Evolutionary conservation across 108 stramenopile genomes (phyloP).

Genomic region (Nitzschia sp.): DNA sequence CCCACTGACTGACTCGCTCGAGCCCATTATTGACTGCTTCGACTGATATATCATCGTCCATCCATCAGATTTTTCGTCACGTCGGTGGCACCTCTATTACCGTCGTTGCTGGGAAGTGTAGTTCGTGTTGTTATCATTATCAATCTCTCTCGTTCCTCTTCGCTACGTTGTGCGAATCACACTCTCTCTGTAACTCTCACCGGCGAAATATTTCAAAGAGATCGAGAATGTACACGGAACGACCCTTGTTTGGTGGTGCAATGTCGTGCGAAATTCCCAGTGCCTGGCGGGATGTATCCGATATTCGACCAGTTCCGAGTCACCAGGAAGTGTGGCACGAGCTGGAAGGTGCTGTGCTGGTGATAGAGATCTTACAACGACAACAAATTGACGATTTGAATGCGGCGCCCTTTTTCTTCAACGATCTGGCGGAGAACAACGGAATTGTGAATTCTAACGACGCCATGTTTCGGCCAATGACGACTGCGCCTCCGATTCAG

Average conservation of each 20-base stretch:
- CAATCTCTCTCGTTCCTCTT: too few species aligned
- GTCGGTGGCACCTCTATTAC: too few species aligned
- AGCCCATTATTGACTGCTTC: too few species aligned
- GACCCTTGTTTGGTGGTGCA: constrained; percentile 72
- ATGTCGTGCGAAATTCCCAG: constrained; percentile 49
- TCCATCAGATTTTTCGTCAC: too few species aligned
- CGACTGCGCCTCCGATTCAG: neutral
- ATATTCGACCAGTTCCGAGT: constrained; percentile 76
- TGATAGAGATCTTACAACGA: constrained; percentile 69
- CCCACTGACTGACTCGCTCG: too few species aligned
- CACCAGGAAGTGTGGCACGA: constrained; percentile 82
- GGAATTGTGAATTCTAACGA: constrained; percentile 18
- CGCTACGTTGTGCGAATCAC: too few species aligned
- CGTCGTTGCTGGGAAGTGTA: too few species aligned
- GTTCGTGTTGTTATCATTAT: too few species aligned
- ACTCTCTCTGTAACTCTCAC: too few species aligned
- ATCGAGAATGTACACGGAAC: constrained; percentile 3
- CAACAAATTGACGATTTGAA: constrained; percentile 44
- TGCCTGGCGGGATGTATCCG: constrained; percentile 66
- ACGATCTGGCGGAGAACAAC: constrained; percentile 70
- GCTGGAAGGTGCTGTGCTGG: constrained; percentile 46
- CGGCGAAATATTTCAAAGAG: too few species aligned
- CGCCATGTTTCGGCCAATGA: constrained; percentile 13
- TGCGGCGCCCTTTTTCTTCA: constrained; percentile 60
- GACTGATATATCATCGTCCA: too few species aligned